Conservation (phyloP, 2,329 filamentous ascomycete species). For the Penicillium thymicola region DNA sequence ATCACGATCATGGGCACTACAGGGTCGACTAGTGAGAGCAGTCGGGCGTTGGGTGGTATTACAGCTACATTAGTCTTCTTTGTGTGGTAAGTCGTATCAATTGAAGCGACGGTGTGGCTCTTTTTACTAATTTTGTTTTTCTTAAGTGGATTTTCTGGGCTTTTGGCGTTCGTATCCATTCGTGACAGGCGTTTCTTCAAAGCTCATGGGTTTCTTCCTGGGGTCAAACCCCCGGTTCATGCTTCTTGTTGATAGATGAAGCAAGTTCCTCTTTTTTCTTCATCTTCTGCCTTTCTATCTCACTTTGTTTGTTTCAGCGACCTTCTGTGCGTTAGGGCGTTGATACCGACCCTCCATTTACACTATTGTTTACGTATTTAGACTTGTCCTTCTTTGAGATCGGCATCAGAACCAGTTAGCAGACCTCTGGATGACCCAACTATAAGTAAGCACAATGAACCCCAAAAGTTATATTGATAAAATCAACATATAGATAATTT, state of each 20-base stretch:
- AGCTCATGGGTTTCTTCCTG: neutral
- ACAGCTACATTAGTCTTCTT: conserved; percentile 12
- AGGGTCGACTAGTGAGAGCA: neutral
- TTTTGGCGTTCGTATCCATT: neutral
- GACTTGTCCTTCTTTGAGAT: neutral
- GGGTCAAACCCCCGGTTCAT: neutral
- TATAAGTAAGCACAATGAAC: neutral
- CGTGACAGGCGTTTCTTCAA: neutral
- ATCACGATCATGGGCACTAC: no score
- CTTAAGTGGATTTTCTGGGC: neutral
- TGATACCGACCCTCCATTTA: neutral
- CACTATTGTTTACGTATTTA: neutral
- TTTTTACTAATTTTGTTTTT: neutral
- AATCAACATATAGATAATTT: no score
- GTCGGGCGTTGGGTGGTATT: conserved; percentile 20
- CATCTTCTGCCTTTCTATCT: neutral
- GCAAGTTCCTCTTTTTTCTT: no score
- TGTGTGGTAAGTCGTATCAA: conserved; percentile 14
- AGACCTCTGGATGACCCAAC: neutral
- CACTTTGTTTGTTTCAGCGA: neutral
- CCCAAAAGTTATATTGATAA: no score
- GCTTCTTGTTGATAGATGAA: neutral
- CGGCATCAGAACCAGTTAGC: neutral
- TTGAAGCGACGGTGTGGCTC: neutral
- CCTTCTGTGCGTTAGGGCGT: accelerated